These are phyloP conservation scores for Aphanomyces stellatus DNA, from an alignment of 352 stramenopile species.

Conservation along the genomic window DNA sequence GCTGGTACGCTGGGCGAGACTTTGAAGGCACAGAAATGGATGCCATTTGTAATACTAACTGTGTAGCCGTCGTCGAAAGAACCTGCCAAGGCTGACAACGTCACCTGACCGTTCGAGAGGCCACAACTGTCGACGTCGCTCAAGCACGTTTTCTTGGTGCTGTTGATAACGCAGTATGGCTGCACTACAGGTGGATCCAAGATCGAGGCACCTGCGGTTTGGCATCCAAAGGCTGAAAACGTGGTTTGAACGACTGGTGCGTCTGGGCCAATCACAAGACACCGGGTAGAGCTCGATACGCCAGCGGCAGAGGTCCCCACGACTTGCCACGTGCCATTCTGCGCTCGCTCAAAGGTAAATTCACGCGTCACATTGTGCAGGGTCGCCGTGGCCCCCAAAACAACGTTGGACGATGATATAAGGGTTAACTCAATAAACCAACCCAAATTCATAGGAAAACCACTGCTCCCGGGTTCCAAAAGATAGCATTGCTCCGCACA, in stretches of 20 bases:
- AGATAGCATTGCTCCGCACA: slow-evolving; percentile 5
- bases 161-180: slow-evolving; percentile 4
- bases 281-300: background rate
- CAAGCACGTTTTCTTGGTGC: background rate
- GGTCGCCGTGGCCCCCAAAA: background rate
- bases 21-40: background rate
- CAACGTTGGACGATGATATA: too few species aligned
- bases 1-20: background rate
- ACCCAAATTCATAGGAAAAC: background rate
- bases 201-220: background rate
- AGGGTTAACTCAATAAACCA: too few species aligned
- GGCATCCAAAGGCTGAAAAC: background rate
- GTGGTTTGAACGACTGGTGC: background rate
- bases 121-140: background rate
- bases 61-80: slow-evolving; percentile 2
- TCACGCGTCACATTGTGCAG: background rate
- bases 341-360: background rate
- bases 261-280: slow-evolving; percentile 7
- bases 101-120: background rate
- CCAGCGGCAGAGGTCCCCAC: background rate
- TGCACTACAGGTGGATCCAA: background rate
- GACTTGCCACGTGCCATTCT: background rate
- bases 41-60: background rate
- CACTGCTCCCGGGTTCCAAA: background rate
- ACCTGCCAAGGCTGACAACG: background rate